Evolutionary conservation across 345 rosid species (phyloP), one percentile per base, ranked within the genome.

Genomic region (Euphorbia lathyris): DNA sequence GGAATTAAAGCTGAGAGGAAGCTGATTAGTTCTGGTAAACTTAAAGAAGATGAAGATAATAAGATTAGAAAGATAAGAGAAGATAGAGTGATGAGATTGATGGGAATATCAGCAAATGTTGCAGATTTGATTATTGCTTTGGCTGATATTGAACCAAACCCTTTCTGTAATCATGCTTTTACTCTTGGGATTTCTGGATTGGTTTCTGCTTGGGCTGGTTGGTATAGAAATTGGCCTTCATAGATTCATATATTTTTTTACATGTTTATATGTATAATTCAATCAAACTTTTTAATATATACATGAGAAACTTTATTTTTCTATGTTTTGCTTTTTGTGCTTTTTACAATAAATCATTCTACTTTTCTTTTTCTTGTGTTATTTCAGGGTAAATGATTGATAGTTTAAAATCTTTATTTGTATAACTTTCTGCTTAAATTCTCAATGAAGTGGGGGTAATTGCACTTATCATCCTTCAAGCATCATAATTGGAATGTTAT

Each of bases 171-270:
- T 78, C 92, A 95, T 45, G 48, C 85, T 9, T 71, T 92, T 51
- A 83, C 92, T 45, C 88, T 92, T 8, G 96, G 97, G 5, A 83
- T 95, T 58, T 90, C 97, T 47, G 97, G 99, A 13, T 78, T 92
- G 76, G 99, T 95, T 62, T 92, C 99, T 36, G 96, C 99, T 2
- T 95, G 99, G 99, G 85, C 97, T 5, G 99, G 99, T 58, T 95
- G 99, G 97, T 95, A 95, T 65, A 84, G 99, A 65, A 92, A 95
- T 53, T 94, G 97, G 98, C 97, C 96, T 5, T 86, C 90, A 0
- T 93, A 51, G 34, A 74, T 42, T 34, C 7, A 7, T 2, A 34
- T 34, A n/a, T n/a, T n/a, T n/a, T n/a, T n/a, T n/a, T n/a, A n/a
- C n/a, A n/a, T n/a, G n/a, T n/a, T n/a, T n/a, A n/a, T n/a, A n/a